Evolutionary conservation across 345 rosid species (phyloP).

Genomic region (Noccaea bulbosa): DNA sequence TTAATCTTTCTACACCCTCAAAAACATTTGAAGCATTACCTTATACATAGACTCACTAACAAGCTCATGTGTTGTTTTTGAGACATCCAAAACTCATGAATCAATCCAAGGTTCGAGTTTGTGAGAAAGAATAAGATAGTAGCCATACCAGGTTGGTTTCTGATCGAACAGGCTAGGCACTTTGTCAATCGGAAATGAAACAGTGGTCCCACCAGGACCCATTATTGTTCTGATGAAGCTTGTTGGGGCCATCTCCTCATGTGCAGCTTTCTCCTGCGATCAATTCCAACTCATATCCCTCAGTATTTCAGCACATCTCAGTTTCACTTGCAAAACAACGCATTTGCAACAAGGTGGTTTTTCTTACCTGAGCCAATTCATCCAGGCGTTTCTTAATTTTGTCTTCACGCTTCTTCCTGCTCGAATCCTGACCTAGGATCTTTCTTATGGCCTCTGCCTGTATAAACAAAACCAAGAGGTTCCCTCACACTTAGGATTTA

Average conservation of each 20-base stretch:
- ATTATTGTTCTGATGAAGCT: slow-evolving; percentile 65
- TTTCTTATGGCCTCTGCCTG: slow-evolving; percentile 93
- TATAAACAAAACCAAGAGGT: slow-evolving; percentile 30
- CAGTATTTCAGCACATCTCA: slow-evolving; percentile 16
- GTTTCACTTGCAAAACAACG: slow-evolving; percentile 10
- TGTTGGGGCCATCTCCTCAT: slow-evolving; percentile 52
- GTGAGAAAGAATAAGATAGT: slow-evolving; percentile 13
- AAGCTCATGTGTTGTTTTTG: slow-evolving; percentile 7
- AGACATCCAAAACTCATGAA: slow-evolving; percentile 10
- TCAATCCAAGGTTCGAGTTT: background rate
- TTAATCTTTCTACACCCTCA: background rate
- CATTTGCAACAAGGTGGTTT: slow-evolving; percentile 9
- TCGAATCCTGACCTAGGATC: slow-evolving; percentile 95
- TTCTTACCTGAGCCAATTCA: slow-evolving; percentile 78
- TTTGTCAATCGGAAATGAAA: slow-evolving; percentile 86
- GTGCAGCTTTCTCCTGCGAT: slow-evolving; percentile 78
- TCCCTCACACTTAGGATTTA: background rate
- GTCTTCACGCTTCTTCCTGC: slow-evolving; percentile 85
- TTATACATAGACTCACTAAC: background rate
- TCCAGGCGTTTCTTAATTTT: slow-evolving; percentile 79
- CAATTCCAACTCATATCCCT: background rate
- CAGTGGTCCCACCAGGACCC: slow-evolving; percentile 73
- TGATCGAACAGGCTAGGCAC: slow-evolving; percentile 73
- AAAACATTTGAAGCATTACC: slow-evolving; percentile 12
- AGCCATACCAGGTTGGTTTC: slow-evolving; percentile 57